Percentiles rank a stretch among this genome's conserved stretches.
These are phyloP conservation scores for Eutrema salsugineum DNA, from an alignment of 441 rosid genomes.

Conservation along the genomic window DNA sequence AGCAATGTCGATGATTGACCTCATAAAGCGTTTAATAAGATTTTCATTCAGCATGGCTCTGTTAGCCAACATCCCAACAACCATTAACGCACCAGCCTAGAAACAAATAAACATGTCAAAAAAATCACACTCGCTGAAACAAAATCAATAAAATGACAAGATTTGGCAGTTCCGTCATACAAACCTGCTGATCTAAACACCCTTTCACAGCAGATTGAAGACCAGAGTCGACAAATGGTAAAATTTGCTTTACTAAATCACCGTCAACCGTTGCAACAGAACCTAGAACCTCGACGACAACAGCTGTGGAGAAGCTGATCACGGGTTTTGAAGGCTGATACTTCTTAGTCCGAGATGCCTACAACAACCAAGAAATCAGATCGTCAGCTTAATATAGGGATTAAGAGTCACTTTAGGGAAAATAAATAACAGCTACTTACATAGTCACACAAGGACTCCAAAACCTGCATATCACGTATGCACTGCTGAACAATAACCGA, in stretches of 20 bases:
- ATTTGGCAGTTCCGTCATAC: background rate
- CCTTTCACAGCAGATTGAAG: constrained; percentile 60
- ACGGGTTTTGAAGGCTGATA: constrained; percentile 61
- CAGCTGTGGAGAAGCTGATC: constrained; percentile 82
- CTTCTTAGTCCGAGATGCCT: constrained; percentile 84
- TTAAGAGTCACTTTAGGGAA: background rate
- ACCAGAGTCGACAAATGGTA: constrained; percentile 82
- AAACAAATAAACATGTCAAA: constrained; percentile 12
- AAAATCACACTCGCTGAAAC: background rate
- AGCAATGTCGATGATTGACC: constrained; percentile 70
- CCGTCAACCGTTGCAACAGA: constrained; percentile 53
- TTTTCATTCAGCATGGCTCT: constrained; percentile 69
- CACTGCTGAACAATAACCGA: constrained; percentile 90
- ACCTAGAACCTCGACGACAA: constrained; percentile 76
- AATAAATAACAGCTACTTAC: constrained; percentile 45
- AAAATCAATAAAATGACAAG: background rate
- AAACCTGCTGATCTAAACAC: constrained; percentile 83
- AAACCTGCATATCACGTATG: constrained; percentile 74
- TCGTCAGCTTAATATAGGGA: background rate
- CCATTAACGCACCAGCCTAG: constrained; percentile 95
- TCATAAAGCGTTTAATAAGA: constrained; percentile 74
- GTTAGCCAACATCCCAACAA: constrained; percentile 72
- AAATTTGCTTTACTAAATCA: constrained; percentile 73
- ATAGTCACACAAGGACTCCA: constrained; percentile 80
- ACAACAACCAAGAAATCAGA: constrained; percentile 22